A percentile compares a stretch with the other conserved stretches of the same genome.
Conservation (phyloP, 1,139 yeast species). For the Entelexis paramagnoliae region DNA sequence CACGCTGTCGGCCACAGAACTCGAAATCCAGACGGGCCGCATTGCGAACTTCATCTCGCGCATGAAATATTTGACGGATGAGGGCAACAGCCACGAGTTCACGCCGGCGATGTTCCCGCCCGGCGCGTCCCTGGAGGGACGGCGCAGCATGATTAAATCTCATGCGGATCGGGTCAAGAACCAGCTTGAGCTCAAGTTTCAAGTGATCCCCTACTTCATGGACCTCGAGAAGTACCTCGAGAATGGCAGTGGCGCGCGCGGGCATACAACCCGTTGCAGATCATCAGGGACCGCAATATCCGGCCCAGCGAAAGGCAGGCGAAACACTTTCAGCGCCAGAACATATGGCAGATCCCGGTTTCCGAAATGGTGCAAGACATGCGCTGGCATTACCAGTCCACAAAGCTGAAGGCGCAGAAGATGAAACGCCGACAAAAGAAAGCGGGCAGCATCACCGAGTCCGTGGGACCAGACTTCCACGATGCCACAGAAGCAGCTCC, state of each 20-base stretch:
- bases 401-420: constrained; percentile 11
- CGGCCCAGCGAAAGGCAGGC: constrained; percentile 2
- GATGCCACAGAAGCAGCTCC: neutral
- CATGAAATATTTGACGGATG: constrained; percentile 20
- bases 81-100: constrained; percentile 15
- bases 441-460: neutral
- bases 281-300: constrained; percentile 54
- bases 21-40: neutral
- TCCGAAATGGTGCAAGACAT: constrained; percentile 20
- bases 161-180: constrained; percentile 21
- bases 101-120: constrained; percentile 3
- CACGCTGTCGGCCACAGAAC: neutral
- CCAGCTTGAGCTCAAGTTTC: constrained; percentile 21
- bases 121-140: constrained; percentile 10
- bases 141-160: constrained; percentile 12
- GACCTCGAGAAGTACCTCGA: constrained; percentile 10
- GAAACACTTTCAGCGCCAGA: neutral
- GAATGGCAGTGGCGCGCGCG: neutral
- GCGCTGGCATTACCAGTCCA: constrained; percentile 17
- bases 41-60: constrained; percentile 18
- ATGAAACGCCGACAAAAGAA: constrained; percentile 4
- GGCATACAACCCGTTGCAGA: constrained; percentile 68
- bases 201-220: constrained; percentile 10
- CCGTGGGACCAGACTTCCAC: neutral
- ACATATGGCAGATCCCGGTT: constrained; percentile 19